Evolutionary conservation across 768 basidiomycete genomes (phyloP).

Genomic region (Glaciozyma martinii): DNA sequence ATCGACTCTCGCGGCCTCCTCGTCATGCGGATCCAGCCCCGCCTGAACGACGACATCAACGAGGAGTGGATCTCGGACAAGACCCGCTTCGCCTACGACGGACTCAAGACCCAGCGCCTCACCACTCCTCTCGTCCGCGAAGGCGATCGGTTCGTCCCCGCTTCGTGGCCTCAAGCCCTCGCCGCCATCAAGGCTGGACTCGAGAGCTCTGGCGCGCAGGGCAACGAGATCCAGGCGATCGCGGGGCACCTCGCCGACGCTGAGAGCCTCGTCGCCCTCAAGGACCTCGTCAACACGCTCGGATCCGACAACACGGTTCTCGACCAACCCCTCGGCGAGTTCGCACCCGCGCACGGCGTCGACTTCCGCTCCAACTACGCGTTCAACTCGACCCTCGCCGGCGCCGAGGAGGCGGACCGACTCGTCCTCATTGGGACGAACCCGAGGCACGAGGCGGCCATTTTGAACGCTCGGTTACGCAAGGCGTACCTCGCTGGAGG

Average conservation of each 20-base stretch:
- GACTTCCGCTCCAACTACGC: constrained; percentile 93
- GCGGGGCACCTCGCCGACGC: constrained; percentile 90
- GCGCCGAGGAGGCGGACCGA: constrained; percentile 79
- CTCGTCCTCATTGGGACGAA: constrained; percentile 93
- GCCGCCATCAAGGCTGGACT: constrained; percentile 69
- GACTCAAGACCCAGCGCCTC: constrained; percentile 86
- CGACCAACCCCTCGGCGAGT: constrained; percentile 61
- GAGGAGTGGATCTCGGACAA: constrained; percentile 99
- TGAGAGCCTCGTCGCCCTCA: constrained; percentile 83
- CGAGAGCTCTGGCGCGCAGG: constrained; percentile 65
- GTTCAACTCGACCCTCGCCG: constrained; percentile 86
- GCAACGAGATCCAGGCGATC: constrained; percentile 88
- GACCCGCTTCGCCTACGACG: constrained; percentile 93
- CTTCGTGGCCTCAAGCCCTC: constrained; percentile 85
- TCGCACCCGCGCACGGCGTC: constrained; percentile 63
- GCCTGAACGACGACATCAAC: constrained; percentile 94
- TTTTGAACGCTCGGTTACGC: constrained; percentile 91
- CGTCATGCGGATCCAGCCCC: constrained; percentile 95
- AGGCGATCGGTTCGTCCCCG: constrained; percentile 84
- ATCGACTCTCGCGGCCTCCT: constrained; percentile 89
- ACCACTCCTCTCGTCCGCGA: constrained; percentile 82
- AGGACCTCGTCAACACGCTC: constrained; percentile 83
- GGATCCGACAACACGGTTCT: constrained; percentile 88
- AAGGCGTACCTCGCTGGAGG: constrained; percentile 85
- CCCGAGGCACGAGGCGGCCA: constrained; percentile 92